Evolutionary conservation across 2,329 filamentous ascomycete species (phyloP), one percentile per base, ranked within the genome.

Genomic region (Xylaria sp.): DNA sequence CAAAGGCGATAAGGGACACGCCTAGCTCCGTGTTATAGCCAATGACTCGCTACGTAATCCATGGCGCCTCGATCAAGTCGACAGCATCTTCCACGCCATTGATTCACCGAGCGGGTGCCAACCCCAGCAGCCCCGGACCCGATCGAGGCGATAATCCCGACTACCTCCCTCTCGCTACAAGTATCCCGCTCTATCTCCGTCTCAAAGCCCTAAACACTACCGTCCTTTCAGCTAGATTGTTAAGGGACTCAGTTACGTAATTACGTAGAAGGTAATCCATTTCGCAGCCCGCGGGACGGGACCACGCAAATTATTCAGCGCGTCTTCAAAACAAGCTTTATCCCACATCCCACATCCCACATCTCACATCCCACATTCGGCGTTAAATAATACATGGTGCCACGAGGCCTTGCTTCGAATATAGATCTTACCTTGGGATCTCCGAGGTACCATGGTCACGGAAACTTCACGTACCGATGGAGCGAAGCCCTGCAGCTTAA

Each of bases 21-120:
- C 44, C 25, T 63, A 63, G 50, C 50, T 59, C 60, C 59, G 65
- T 32, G 29, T 18, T 27, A 47, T 35, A n/a, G 27, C 10, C 18
- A 54, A 35, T 54, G 29, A 23, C 37, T 40, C 25, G 60, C 25
- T 44, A 51, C 23, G 21, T 51, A 27, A 40, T 13, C 47, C 6
- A 27, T 54, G n/a, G n/a, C 35, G 9, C 35, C 23, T 54, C 23
- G 23, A 29, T 9, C 48, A 2, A 42, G 32, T 47, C 12, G 37
- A 29, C 5, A 12, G 5, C n/a, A 54, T 62, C 21, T 44, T 6
- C 29, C 27, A 13, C 48, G 27, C 16, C 6, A 18, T 32, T 32
- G 3, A n/a, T 53, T 6, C 48, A 29, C 3, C 2, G 16, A n/a
- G 10, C 50, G 50, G 50, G 50, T 40, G 35, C 35, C 35, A 10